A percentile compares a stretch with the other conserved stretches of the same genome.
Conservation (phyloP, 225 moss, liverwort and hornwort species). For the Takakia lepidozioides region DNA sequence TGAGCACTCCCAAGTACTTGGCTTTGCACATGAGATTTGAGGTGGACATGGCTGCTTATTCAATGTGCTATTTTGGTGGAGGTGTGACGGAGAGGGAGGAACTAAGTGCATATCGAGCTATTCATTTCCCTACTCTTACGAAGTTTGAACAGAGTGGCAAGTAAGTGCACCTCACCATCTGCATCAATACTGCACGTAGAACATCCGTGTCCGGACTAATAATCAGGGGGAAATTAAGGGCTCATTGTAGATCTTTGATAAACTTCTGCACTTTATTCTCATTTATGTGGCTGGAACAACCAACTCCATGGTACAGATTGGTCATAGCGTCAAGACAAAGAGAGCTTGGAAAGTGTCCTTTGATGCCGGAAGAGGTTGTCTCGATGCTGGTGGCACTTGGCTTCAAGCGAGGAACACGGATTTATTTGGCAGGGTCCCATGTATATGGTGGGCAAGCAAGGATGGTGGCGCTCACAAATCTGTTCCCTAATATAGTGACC, state of each 20-base stretch:
- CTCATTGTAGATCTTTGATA: background rate
- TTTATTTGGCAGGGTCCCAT: constrained; percentile 67
- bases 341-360: constrained; percentile 61
- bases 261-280: background rate
- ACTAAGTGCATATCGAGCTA: constrained; percentile 58
- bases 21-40: constrained; percentile 90
- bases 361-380: constrained; percentile 81
- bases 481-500: constrained; percentile 78
- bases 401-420: constrained; percentile 69
- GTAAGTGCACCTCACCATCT: constrained; percentile 24
- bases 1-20: constrained; percentile 51
- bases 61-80: constrained; percentile 88
- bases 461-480: constrained; percentile 37
- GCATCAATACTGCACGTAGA: too few species aligned
- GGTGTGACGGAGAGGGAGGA: constrained; percentile 73
- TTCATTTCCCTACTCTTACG: constrained; percentile 71
- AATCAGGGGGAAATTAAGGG: too few species aligned
- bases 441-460: constrained; percentile 47
- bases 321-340: constrained; percentile 19
- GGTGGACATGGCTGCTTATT: constrained; percentile 95
- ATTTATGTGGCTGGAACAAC: too few species aligned
- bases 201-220: too few species aligned
- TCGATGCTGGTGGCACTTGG: constrained; percentile 72
- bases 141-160: constrained; percentile 62
- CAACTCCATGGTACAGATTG: too few species aligned